phyloP scores from a whole-genome alignment of 2,329 filamentous ascomycete species.

The Neoarthrinium moseri region DNA sequence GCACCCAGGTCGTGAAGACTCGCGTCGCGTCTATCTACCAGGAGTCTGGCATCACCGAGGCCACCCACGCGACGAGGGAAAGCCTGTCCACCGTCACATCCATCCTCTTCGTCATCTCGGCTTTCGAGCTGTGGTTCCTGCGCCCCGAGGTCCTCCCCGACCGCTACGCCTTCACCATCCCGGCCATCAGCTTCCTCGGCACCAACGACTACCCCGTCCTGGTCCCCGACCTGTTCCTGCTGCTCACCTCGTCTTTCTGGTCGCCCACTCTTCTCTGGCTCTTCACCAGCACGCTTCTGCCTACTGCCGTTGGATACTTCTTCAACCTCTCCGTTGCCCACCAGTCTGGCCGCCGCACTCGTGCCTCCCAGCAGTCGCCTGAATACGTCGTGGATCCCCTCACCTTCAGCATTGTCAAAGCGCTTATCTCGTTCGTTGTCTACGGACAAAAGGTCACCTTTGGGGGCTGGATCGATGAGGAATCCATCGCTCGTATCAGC shows the following conservation, averaged over 20 bases:
- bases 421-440: constrained; percentile 75
- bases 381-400: constrained; percentile 77
- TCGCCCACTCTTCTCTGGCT: constrained; percentile 75
- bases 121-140: constrained; percentile 70
- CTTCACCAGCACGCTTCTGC: constrained; percentile 68
- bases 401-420: constrained; percentile 88
- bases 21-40: constrained; percentile 64
- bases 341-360: constrained; percentile 38
- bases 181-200: constrained; percentile 55
- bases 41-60: constrained; percentile 65
- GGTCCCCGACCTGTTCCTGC: constrained; percentile 76
- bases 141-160: constrained; percentile 69
- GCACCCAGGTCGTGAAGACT: constrained; percentile 63
- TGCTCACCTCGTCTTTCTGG: constrained; percentile 82
- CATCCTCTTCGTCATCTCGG: constrained; percentile 66
- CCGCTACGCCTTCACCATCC: constrained; percentile 71
- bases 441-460: constrained; percentile 68
- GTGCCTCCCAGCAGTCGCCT: constrained; percentile 38
- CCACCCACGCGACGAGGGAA: constrained; percentile 65
- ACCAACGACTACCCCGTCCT: constrained; percentile 61
- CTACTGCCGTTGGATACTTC: constrained; percentile 77
- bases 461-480: constrained; percentile 58
- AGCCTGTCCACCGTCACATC: constrained; percentile 69
- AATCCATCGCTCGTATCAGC: constrained; percentile 62
- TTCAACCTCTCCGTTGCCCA: constrained; percentile 72